Evolutionary conservation across 768 basidiomycete genomes (phyloP).

Genomic region (Rubroboletus pulcherrimus): DNA sequence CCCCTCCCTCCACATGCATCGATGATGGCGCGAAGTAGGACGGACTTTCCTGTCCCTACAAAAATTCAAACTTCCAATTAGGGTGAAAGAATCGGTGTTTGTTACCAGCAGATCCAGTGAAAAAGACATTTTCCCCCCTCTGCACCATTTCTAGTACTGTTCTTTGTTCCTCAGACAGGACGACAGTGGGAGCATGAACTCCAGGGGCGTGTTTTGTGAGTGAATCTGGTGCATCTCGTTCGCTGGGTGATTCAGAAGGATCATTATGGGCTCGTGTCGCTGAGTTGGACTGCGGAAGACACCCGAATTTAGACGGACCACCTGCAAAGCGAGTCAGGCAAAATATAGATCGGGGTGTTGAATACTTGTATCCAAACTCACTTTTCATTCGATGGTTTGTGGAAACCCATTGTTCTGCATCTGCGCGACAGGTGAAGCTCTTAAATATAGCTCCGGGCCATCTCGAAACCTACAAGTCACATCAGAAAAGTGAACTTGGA

Average conservation of each 20-base stretch:
- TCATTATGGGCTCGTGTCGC: neutral
- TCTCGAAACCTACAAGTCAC: slow-evolving; percentile 42
- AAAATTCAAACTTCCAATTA: slow-evolving; percentile 1
- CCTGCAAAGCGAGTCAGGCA: slow-evolving; percentile 7
- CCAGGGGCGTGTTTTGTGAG: neutral
- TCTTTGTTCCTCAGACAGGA: slow-evolving; percentile 52
- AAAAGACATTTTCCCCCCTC: slow-evolving; percentile 67
- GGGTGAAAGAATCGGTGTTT: neutral
- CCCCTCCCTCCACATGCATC: slow-evolving; percentile 36
- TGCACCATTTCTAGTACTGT: slow-evolving; percentile 51
- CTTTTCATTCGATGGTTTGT: slow-evolving; percentile 8
- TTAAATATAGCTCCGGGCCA: slow-evolving; percentile 52
- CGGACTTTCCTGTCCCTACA: slow-evolving; percentile 78
- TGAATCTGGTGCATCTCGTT: neutral
- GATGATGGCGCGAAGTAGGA: slow-evolving; percentile 75
- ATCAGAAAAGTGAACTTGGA: neutral
- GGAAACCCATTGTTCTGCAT: slow-evolving; percentile 52
- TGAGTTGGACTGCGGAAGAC: neutral
- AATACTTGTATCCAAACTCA: slow-evolving; percentile 14
- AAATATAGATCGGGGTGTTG: neutral
- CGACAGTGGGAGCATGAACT: slow-evolving; percentile 20
- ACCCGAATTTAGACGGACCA: neutral
- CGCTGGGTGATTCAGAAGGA: neutral
- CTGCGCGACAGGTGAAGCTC: slow-evolving; percentile 41
- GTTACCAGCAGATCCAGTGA: slow-evolving; percentile 78